Evolutionary conservation across 83 land plant species (phyloP).

Genomic region (Diphasiastrum complanatum): DNA sequence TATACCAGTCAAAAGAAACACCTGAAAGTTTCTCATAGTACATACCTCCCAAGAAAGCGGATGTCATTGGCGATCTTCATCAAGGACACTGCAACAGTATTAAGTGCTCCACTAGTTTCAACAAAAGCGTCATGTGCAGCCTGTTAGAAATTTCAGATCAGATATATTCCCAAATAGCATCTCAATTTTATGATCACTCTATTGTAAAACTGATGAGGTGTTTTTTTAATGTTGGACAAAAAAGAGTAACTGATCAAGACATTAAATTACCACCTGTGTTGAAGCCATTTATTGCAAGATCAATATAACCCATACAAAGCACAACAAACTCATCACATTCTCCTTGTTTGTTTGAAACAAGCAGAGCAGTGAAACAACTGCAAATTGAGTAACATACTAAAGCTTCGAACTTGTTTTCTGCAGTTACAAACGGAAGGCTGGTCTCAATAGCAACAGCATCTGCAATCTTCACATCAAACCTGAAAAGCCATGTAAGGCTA

Average conservation of each 20-base stretch:
- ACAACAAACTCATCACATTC: too few species aligned
- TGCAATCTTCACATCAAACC: slow-evolving; percentile 94
- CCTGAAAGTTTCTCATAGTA: slow-evolving; percentile 3
- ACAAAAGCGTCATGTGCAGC: slow-evolving; percentile 99
- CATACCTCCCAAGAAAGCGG: slow-evolving; percentile 87
- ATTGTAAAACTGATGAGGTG: too few species aligned
- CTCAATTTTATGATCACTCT: too few species aligned
- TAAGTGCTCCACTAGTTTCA: slow-evolving; percentile 90
- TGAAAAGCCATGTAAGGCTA: slow-evolving; percentile 12
- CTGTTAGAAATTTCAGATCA: slow-evolving; percentile 29
- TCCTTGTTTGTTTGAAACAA: too few species aligned
- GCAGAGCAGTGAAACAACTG: too few species aligned
- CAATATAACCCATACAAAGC: too few species aligned
- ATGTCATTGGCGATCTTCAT: slow-evolving; percentile 96
- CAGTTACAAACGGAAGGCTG: slow-evolving; percentile 76
- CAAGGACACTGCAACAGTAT: slow-evolving; percentile 80
- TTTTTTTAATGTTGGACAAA: too few species aligned
- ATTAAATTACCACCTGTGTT: too few species aligned
- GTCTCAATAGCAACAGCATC: slow-evolving; percentile 89
- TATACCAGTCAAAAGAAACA: background rate
- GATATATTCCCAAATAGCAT: background rate
- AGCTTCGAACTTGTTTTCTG: slow-evolving; percentile 98
- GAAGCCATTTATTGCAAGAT: too few species aligned
- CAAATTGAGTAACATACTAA: slow-evolving; percentile 40
- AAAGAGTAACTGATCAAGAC: too few species aligned